Evolutionary conservation across 768 basidiomycete species (phyloP).

Genomic region (Boletus patriciae): DNA sequence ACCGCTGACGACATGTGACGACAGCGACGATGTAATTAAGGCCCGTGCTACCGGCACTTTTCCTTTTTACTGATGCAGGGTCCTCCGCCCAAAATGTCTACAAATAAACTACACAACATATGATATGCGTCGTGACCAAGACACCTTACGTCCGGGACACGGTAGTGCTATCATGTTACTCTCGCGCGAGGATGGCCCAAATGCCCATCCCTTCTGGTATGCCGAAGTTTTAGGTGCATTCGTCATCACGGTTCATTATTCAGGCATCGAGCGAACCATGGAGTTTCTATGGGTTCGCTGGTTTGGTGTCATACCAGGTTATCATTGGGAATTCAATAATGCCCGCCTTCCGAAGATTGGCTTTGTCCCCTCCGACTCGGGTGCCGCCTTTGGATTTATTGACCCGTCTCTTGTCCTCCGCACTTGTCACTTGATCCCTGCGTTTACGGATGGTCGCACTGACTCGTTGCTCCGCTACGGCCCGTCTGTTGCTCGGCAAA

Average conservation of each 20-base stretch:
- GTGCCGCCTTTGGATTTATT: slow-evolving; percentile 9
- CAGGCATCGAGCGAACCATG: background rate
- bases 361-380: slow-evolving; percentile 12
- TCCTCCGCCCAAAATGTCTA: background rate
- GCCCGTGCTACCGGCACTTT: too few relatives aligned
- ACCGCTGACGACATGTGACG: too few relatives aligned
- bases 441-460: slow-evolving; percentile 19
- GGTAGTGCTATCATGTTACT: slow-evolving; percentile 28
- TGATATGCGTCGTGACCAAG: background rate
- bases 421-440: slow-evolving; percentile 28
- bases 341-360: slow-evolving; percentile 18
- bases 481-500: background rate
- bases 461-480: slow-evolving; percentile 8
- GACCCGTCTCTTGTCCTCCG: slow-evolving; percentile 15
- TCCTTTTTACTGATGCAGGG: too few relatives aligned
- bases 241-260: slow-evolving; percentile 16
- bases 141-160: slow-evolving; percentile 18
- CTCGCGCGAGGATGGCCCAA: slow-evolving; percentile 1
- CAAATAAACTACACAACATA: background rate
- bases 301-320: slow-evolving; percentile 14
- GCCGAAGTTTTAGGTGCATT: slow-evolving; percentile 18
- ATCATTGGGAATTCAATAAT: slow-evolving; percentile 5
- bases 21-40: too few relatives aligned
- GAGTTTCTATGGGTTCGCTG: slow-evolving; percentile 27
- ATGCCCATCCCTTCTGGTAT: too few relatives aligned